Evolutionary conservation across 2,329 filamentous ascomycete species (phyloP).

Genomic region (Calonectria naviculata): DNA sequence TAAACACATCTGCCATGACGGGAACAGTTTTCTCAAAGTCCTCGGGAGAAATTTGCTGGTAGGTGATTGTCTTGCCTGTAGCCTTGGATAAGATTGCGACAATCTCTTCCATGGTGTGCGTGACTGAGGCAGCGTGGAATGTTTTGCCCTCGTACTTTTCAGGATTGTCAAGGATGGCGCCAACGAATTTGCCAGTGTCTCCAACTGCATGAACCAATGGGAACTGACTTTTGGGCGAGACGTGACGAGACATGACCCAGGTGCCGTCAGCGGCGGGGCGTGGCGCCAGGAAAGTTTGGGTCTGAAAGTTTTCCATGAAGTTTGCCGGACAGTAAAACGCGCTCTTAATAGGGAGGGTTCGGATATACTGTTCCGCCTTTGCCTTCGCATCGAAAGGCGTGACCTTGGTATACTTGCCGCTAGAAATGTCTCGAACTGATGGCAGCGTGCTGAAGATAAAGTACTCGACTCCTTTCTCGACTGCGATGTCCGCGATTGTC

Average conservation of each 20-base stretch:
- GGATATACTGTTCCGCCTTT: slow-evolving; percentile 63
- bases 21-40: slow-evolving; percentile 31
- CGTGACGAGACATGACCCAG: slow-evolving; percentile 36
- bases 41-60: slow-evolving; percentile 31
- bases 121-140: slow-evolving; percentile 55
- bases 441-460: slow-evolving; percentile 54
- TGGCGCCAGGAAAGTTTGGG: slow-evolving; percentile 40
- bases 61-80: slow-evolving; percentile 49
- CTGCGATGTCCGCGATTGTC: slow-evolving; percentile 51
- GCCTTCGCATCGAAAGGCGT: slow-evolving; percentile 64
- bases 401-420: slow-evolving; percentile 46
- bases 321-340: slow-evolving; percentile 54
- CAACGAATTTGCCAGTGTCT: slow-evolving; percentile 58
- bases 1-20: slow-evolving; percentile 20
- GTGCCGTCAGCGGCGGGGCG: slow-evolving; percentile 43
- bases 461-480: slow-evolving; percentile 49
- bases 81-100: slow-evolving; percentile 50
- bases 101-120: slow-evolving; percentile 51
- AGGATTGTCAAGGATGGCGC: slow-evolving; percentile 53
- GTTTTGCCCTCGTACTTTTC: slow-evolving; percentile 55
- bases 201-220: slow-evolving; percentile 56
- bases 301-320: slow-evolving; percentile 55
- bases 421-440: slow-evolving; percentile 46
- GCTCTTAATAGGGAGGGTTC: slow-evolving; percentile 54
- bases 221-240: slow-evolving; percentile 43